Percentiles rank a stretch among this genome's conserved stretches.
Evolutionary conservation across 345 rosid species (phyloP).

Genomic region (Eucalyptus shirleyi): DNA sequence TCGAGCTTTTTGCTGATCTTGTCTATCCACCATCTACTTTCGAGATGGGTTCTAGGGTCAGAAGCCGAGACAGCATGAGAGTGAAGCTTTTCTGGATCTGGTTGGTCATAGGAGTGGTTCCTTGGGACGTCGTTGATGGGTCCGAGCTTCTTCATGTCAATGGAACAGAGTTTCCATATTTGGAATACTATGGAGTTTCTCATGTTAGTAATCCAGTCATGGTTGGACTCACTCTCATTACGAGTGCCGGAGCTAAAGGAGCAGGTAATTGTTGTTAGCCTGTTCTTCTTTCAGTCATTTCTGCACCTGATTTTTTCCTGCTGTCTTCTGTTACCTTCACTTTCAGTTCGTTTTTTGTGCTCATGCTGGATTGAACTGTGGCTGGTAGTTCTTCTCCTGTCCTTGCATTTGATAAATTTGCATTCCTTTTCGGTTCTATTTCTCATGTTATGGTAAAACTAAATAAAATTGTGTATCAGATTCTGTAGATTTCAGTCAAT

Average conservation of each 20-base stretch:
- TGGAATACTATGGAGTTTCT: neutral
- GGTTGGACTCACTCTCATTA: conserved; percentile 4
- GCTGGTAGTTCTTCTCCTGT: neutral
- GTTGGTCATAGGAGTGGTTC: neutral
- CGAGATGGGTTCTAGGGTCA: neutral
- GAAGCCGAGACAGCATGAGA: neutral
- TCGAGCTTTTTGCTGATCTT: neutral
- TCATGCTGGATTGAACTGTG: neutral
- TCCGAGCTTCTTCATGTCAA: neutral
- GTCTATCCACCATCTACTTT: neutral
- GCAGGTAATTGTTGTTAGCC: neutral
- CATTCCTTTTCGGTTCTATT: neutral
- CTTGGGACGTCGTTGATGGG: neutral
- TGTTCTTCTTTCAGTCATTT: neutral
- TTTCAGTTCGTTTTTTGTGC: neutral
- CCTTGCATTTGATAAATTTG: neutral
- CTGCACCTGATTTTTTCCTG: neutral
- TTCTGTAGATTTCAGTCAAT: neutral
- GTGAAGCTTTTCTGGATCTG: conserved; percentile 2
- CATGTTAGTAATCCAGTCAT: neutral
- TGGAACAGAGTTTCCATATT: neutral
- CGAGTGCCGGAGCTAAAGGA: conserved; percentile 4
- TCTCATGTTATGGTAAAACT: neutral
- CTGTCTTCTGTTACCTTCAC: neutral
- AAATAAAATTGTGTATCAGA: neutral